phyloP scores from a whole-genome alignment of 148 eudicot species.

The Rhododendron ovatum region DNA sequence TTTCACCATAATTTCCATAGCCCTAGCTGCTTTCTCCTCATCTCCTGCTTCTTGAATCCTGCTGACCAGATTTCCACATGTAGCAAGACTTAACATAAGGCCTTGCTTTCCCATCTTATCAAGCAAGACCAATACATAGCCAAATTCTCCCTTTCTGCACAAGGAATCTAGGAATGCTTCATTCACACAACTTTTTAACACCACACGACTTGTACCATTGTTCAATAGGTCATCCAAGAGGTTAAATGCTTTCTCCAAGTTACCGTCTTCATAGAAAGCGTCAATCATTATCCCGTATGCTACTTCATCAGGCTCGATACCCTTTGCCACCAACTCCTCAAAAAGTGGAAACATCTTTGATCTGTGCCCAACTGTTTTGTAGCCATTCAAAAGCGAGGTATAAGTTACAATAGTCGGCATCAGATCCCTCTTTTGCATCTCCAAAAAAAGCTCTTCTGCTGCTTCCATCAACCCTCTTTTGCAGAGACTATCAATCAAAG shows the following conservation, averaged over 20 bases:
- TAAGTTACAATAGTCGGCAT: slow-evolving; percentile 56
- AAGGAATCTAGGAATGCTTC: slow-evolving; percentile 30
- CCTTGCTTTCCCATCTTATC: slow-evolving; percentile 57
- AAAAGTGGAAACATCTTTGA: slow-evolving; percentile 58
- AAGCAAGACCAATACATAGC: slow-evolving; percentile 36
- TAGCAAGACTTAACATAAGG: slow-evolving; percentile 42
- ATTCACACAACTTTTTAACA: slow-evolving; percentile 28
- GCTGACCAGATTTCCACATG: slow-evolving; percentile 40
- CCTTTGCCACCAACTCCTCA: slow-evolving; percentile 58
- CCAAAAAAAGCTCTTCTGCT: slow-evolving; percentile 56
- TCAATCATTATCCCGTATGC: slow-evolving; percentile 44
- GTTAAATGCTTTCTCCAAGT: slow-evolving; percentile 41
- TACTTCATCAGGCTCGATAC: slow-evolving; percentile 59
- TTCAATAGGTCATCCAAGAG: slow-evolving; percentile 47
- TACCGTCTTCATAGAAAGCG: slow-evolving; percentile 43
- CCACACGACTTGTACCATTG: slow-evolving; percentile 26
- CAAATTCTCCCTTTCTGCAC: slow-evolving; percentile 34
- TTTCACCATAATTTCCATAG: slow-evolving; percentile 40
- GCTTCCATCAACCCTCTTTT: slow-evolving; percentile 54
- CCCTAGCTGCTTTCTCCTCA: slow-evolving; percentile 33
- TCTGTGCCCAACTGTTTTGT: slow-evolving; percentile 38
- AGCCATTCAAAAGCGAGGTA: slow-evolving; percentile 61
- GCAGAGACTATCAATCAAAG: slow-evolving; percentile 59
- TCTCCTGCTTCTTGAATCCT: slow-evolving; percentile 40
- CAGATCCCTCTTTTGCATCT: slow-evolving; percentile 61